These are phyloP conservation scores for Tetrahymena malaccensis DNA, from an alignment of 73 alveolate species.

Conservation along the genomic window DNA sequence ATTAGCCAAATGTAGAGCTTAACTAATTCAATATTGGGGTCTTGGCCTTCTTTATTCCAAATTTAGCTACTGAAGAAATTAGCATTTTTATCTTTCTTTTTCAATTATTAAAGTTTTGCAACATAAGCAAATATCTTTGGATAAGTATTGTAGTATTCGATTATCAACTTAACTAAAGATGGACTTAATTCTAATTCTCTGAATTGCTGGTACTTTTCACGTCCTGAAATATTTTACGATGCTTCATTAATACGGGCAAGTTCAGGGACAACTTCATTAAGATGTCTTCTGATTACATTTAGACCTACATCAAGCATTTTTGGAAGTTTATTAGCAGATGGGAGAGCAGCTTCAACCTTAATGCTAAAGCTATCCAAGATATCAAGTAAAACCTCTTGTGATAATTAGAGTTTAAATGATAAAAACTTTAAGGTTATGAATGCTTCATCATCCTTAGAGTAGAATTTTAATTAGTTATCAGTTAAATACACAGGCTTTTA, in stretches of 20 bases:
- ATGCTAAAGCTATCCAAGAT: constrained; percentile 4
- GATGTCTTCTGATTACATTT: constrained; percentile 17
- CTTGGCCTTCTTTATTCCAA: not conserved
- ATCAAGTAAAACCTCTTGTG: not conserved
- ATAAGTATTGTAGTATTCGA: constrained; percentile 8
- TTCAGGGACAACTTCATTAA: constrained; percentile 32
- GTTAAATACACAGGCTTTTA: not conserved
- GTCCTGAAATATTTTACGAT: constrained; percentile 3
- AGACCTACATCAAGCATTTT: constrained; percentile 25
- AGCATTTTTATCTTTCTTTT: constrained; percentile 1
- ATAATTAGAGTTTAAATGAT: not conserved
- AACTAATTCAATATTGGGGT: constrained; percentile 20
- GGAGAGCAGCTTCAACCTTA: not conserved
- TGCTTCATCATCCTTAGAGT: not conserved
- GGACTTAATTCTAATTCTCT: constrained; percentile 10
- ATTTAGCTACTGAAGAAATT: constrained; percentile 8
- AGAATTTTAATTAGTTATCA: not conserved
- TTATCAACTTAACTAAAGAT: not conserved
- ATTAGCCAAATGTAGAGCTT: constrained; percentile 26
- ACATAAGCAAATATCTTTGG: not conserved
- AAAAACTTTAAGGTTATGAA: constrained; percentile 2
- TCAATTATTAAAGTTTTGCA: not conserved
- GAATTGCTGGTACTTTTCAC: constrained; percentile 9
- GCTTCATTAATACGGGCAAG: constrained; percentile 30
- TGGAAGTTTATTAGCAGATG: not conserved